Percentiles rank a stretch among this genome's conserved stretches.
phyloP scores from a whole-genome alignment of 208 protist species.

The Crithidia fasciculata region DNA sequence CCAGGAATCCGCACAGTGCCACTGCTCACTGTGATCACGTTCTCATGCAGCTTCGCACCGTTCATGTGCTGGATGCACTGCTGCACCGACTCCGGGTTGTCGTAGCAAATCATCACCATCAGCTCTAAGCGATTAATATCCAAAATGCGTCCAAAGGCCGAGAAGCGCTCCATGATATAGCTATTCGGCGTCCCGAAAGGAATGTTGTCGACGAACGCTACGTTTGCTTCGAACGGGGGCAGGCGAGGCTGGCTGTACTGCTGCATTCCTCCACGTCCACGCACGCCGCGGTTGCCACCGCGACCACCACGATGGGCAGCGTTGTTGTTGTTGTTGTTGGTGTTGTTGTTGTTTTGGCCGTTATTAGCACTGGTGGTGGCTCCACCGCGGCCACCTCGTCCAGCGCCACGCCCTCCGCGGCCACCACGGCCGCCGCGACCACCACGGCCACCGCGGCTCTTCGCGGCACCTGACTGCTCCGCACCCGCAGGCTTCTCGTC shows the following conservation, averaged over 20 bases:
- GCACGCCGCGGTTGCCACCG: constrained; percentile 9
- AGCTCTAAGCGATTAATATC: constrained; percentile 82
- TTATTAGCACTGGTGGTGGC: background rate
- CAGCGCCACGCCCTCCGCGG: constrained; percentile 12
- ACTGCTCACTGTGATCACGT: constrained; percentile 83
- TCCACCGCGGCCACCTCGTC: constrained; percentile 3
- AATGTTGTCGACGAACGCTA: constrained; percentile 82
- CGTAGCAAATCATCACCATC: constrained; percentile 79
- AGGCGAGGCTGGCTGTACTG: constrained; percentile 20
- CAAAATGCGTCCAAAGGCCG: constrained; percentile 69
- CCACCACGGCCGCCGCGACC: background rate
- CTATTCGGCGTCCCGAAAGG: constrained; percentile 85
- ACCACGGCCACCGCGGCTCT: constrained; percentile 15
- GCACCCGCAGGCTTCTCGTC: constrained; percentile 5
- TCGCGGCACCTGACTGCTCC: background rate
- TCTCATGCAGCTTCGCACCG: constrained; percentile 67
- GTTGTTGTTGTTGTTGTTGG: constrained; percentile 3
- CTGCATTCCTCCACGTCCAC: constrained; percentile 21
- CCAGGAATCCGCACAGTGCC: constrained; percentile 82
- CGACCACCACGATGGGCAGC: background rate
- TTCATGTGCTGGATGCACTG: constrained; percentile 85
- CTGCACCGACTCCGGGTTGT: constrained; percentile 80
- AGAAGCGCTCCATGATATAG: constrained; percentile 78
- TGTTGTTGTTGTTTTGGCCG: background rate
- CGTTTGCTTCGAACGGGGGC: constrained; percentile 65